A percentile compares a stretch with the other conserved stretches of the same genome.
These are phyloP conservation scores for Myxozyma udenii DNA, from an alignment of 805 yeast species.

Conservation along the genomic window DNA sequence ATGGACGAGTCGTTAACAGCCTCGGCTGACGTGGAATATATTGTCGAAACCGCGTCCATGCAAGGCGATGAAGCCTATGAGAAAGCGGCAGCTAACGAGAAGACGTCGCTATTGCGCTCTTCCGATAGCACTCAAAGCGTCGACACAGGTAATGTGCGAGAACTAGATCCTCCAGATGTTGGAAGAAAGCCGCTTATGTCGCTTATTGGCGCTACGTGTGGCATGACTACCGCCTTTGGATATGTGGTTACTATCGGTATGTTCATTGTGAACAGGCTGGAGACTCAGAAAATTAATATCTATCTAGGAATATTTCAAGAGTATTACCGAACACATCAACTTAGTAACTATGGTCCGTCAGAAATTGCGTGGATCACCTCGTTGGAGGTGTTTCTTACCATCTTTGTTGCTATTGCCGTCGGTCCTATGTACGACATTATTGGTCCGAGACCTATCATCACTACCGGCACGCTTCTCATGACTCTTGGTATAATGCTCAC, in stretches of 20 bases:
- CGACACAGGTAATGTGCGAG: no score
- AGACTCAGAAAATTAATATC: background rate
- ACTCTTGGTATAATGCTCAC: slow-evolving; percentile 38
- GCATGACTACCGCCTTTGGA: slow-evolving; percentile 59
- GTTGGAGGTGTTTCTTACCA: slow-evolving; percentile 33
- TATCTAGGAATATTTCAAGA: slow-evolving; percentile 33
- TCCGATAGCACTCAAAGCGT: no score
- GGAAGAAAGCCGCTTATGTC: slow-evolving; percentile 48
- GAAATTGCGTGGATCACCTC: slow-evolving; percentile 39
- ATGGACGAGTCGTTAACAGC: no score
- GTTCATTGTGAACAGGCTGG: background rate
- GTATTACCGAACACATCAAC: slow-evolving; percentile 32
- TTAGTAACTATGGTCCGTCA: slow-evolving; percentile 31
- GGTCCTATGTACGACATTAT: slow-evolving; percentile 26
- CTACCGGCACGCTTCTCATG: slow-evolving; percentile 31
- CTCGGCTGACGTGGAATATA: no score
- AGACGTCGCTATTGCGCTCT: no score
- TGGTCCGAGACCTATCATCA: slow-evolving; percentile 19
- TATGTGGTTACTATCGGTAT: slow-evolving; percentile 36
- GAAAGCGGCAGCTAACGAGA: no score
- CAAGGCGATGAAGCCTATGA: no score
- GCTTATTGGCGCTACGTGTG: slow-evolving; percentile 54
- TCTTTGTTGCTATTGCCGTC: slow-evolving; percentile 31
- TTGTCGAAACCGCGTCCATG: no score
- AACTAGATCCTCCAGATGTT: slow-evolving; percentile 2